phyloP scores from a whole-genome alignment of 768 basidiomycete genomes.

The Mycena galopus region DNA sequence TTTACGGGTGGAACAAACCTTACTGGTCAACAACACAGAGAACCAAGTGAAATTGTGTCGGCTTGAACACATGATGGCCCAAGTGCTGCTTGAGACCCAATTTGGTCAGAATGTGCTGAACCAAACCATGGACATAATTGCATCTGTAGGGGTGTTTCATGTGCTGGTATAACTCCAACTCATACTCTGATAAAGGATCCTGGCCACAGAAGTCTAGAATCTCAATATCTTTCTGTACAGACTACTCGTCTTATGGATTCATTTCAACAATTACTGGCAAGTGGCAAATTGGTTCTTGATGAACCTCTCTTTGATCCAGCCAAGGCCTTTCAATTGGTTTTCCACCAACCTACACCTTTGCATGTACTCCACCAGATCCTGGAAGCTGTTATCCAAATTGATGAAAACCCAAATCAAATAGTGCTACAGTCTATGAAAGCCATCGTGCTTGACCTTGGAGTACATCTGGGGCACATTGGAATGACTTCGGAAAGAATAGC shows the following conservation, averaged over 20 bases:
- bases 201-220: slow-evolving; percentile 12
- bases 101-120: slow-evolving; percentile 17
- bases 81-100: slow-evolving; percentile 5
- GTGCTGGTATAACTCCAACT: background rate
- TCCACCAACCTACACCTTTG: background rate
- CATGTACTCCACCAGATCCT: background rate
- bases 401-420: background rate
- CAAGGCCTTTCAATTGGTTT: background rate
- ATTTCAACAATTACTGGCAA: background rate
- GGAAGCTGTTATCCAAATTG: background rate
- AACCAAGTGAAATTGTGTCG: slow-evolving; percentile 8
- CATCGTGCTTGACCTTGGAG: background rate
- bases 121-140: slow-evolving; percentile 16
- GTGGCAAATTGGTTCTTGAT: background rate
- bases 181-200: slow-evolving; percentile 8
- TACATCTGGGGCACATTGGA: background rate
- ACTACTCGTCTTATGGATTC: background rate
- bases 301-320: background rate
- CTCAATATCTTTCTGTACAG: slow-evolving; percentile 23
- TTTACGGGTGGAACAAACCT: slow-evolving; percentile 18
- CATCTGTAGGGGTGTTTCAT: background rate
- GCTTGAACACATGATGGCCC: slow-evolving; percentile 22
- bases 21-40: slow-evolving; percentile 10
- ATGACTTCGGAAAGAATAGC: background rate
- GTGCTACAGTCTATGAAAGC: background rate